Conservation (phyloP, 2,329 filamentous ascomycete genomes). For the Fusarium ambrosium region DNA sequence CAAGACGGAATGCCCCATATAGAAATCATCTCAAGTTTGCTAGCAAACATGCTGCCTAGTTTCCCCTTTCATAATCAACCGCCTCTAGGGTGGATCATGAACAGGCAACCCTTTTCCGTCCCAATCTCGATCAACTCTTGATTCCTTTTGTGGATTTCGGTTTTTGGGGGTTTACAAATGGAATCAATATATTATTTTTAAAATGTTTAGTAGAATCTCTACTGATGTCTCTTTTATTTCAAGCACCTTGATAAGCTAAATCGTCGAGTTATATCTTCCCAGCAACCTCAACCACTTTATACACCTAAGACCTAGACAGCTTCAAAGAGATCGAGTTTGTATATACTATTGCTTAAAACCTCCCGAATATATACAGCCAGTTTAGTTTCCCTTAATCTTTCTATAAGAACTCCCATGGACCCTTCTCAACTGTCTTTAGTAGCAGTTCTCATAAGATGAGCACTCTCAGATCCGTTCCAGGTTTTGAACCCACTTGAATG, state of each 20-base stretch:
- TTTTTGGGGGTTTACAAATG: too few species aligned
- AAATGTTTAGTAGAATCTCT: too few species aligned
- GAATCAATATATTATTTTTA: too few species aligned
- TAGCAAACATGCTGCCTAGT: conserved; percentile 18
- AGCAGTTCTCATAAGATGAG: neutral
- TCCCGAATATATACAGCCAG: neutral
- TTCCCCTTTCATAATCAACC: neutral
- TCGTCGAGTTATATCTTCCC: neutral
- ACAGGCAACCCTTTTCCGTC: neutral
- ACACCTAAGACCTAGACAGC: neutral
- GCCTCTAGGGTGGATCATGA: neutral
- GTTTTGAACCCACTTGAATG: neutral
- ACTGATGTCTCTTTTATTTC: too few species aligned
- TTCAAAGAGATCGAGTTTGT: neutral
- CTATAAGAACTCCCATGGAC: too few species aligned
- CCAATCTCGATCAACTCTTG: neutral
- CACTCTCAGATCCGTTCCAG: neutral
- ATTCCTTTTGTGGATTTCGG: too few species aligned
- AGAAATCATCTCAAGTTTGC: neutral
- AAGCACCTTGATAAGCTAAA: neutral
- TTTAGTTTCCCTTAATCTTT: neutral
- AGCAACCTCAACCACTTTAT: neutral
- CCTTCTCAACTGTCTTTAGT: neutral
- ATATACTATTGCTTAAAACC: too few species aligned
- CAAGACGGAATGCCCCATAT: neutral